Base-by-base conservation (phyloP, 495 filamentous ascomycete species). In the Annulohypoxylon nitens region DNA sequence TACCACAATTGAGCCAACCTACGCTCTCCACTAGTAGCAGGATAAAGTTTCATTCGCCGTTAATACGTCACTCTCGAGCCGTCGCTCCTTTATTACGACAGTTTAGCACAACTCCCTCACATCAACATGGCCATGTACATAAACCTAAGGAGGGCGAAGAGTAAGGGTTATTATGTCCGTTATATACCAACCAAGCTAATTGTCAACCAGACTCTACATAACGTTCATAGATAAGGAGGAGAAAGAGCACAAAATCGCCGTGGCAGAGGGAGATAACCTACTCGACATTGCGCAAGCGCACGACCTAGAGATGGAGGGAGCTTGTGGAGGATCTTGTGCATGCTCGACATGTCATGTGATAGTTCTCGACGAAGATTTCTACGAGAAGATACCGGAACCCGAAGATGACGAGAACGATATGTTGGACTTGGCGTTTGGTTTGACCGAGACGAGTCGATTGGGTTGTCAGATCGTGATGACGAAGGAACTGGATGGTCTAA, bases 351-450 rank as follows among this genome's bases (percentile, higher is more conserved):
- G 96, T 84, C 96, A 99, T 83, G 91, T 98, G 55, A 97, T 99
- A 60, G 93, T 99, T 47, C 86, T 91, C 65, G 90, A 93, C 76
- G 88, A 93, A 3, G 91, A 90, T 14, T 88, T 92, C 86, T 98
- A 93, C 78, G 96, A 98, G 71, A 91, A 90, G 83, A 95, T 98
- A 85, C 88, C 90, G 51, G 97, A 98, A 81, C 93, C 96, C 14
- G 90, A 92, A 45, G 96, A 99, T 79, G 97, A 99, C 79, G 96
- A 99, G 87, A 98, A 98, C 80, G 96, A 99, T 82, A 99, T 99
- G 96, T 84, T 99, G 75, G 96, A 99, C 79, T 80, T 98, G 67
- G 96, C 96, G 0, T 99, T 99, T 80, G 96, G 96, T 0, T 77
- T 98, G 74, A 98, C 95, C 6, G 96, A 99, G 84, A 99, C 97